Evolutionary conservation across 2,329 filamentous ascomycete genomes (phyloP).

Genomic region (Colletotrichum spinosum): DNA sequence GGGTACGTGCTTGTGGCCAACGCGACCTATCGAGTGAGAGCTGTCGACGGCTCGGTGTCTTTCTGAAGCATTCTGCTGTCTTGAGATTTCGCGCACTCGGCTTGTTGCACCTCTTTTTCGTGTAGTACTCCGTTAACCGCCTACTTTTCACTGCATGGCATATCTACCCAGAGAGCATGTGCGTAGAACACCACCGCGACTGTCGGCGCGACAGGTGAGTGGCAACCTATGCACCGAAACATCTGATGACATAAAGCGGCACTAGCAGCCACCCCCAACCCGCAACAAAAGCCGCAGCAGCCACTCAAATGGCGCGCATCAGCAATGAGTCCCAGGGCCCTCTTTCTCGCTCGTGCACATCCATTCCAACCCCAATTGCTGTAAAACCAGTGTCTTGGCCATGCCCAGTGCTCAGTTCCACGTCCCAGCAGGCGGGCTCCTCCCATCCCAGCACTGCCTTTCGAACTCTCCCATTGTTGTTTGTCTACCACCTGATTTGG

Average conservation of each 20-base stretch:
- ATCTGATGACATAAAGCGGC: slow-evolving; percentile 36
- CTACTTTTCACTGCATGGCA: too few relatives aligned
- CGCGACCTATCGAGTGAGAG: slow-evolving; percentile 16
- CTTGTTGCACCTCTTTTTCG: too few relatives aligned
- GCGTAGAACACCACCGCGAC: too few relatives aligned
- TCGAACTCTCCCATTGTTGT: neutral
- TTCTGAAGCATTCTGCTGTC: too few relatives aligned
- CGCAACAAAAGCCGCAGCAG: neutral
- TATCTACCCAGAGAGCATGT: too few relatives aligned
- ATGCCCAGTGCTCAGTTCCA: neutral
- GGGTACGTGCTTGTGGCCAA: neutral
- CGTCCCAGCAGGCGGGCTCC: slow-evolving; percentile 26
- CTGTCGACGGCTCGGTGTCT: too few relatives aligned
- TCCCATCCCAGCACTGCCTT: slow-evolving; percentile 32
- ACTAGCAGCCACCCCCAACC: slow-evolving; percentile 8
- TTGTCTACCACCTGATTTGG: neutral
- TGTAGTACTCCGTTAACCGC: neutral
- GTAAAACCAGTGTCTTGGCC: too few relatives aligned
- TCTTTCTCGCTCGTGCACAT: slow-evolving; percentile 11
- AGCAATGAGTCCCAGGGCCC: slow-evolving; percentile 19
- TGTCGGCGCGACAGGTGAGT: neutral
- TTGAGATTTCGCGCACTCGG: too few relatives aligned
- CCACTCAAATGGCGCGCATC: slow-evolving; percentile 26
- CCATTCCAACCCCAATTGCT: neutral
- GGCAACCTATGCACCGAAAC: slow-evolving; percentile 7